Conservation (phyloP, 2,329 filamentous ascomycete genomes). For the Colletotrichum shisoi region DNA sequence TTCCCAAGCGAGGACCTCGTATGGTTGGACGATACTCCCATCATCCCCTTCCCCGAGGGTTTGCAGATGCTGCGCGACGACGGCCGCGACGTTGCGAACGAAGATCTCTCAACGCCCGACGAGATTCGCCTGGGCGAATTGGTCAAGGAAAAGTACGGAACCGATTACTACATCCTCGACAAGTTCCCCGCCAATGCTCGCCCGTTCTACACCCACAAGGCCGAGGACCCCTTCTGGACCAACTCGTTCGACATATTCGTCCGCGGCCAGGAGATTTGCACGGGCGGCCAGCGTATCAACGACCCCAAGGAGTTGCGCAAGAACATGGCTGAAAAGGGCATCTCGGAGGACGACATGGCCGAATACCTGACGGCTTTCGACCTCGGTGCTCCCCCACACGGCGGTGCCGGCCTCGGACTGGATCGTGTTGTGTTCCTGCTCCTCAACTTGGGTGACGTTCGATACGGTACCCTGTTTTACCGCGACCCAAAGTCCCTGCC, state of each 20-base stretch:
- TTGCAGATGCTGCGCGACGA: slow-evolving; percentile 85
- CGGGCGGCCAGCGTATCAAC: slow-evolving; percentile 92
- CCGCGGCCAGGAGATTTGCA: slow-evolving; percentile 90
- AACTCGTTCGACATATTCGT: slow-evolving; percentile 97
- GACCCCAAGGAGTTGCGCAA: slow-evolving; percentile 76
- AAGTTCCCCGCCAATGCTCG: slow-evolving; percentile 86
- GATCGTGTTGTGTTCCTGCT: slow-evolving; percentile 89
- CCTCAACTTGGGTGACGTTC: slow-evolving; percentile 86
- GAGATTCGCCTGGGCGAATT: slow-evolving; percentile 86
- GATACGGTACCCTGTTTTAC: slow-evolving; percentile 85
- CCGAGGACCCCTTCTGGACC: slow-evolving; percentile 74
- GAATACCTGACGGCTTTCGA: slow-evolving; percentile 91
- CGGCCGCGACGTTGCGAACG: slow-evolving; percentile 76
- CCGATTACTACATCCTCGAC: slow-evolving; percentile 93
- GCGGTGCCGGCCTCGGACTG: slow-evolving; percentile 86
- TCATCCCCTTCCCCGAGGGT: slow-evolving; percentile 80
- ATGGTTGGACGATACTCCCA: slow-evolving; percentile 84
- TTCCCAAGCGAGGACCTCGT: slow-evolving; percentile 88
- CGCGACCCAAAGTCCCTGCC: slow-evolving; percentile 89
- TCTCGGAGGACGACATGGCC: slow-evolving; percentile 83
- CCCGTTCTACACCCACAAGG: slow-evolving; percentile 92
- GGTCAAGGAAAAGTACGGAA: slow-evolving; percentile 84
- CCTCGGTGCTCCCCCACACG: slow-evolving; percentile 87
- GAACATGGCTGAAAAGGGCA: slow-evolving; percentile 77
- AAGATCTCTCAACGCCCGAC: slow-evolving; percentile 84